Conservation (phyloP, 495 filamentous ascomycete genomes). For the Aspergillus cavernicola region DNA sequence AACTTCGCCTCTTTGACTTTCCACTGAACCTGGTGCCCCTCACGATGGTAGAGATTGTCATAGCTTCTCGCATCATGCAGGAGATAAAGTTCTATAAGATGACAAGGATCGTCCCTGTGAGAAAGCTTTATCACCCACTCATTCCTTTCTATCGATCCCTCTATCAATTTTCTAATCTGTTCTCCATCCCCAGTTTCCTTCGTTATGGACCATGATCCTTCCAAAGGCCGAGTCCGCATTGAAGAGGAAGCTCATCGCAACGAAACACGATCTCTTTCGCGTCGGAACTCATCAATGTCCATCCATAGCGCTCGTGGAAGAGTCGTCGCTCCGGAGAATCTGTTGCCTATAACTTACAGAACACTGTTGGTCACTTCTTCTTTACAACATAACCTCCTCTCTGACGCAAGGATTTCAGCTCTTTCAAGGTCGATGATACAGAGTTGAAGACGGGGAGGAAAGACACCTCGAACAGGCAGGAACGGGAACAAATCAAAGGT, state of each 20-base stretch:
- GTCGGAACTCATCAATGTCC: neutral
- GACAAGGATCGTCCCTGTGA: neutral
- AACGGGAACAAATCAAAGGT: conserved; percentile 1
- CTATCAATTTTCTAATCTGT: neutral
- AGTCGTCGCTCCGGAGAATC: conserved; percentile 1
- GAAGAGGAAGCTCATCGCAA: neutral
- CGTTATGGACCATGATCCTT: neutral
- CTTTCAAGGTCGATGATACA: neutral
- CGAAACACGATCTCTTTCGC: neutral
- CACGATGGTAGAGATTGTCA: too few relatives aligned
- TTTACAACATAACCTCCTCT: neutral
- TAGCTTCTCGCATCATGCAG: neutral
- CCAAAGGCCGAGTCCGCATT: neutral
- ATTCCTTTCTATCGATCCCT: neutral
- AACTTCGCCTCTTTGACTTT: too few relatives aligned
- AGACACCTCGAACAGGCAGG: neutral
- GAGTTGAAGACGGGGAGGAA: neutral
- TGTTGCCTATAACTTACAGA: conserved; percentile 3
- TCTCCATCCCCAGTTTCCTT: neutral
- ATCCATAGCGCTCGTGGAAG: conserved; percentile 3
- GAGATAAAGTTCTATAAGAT: neutral
- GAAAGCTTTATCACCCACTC: neutral
- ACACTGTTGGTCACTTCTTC: neutral
- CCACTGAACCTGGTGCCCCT: too few relatives aligned
- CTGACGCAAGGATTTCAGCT: neutral